Base-by-base conservation (phyloP, 306 rosid species). In the Fragaria iinumae region DNA sequence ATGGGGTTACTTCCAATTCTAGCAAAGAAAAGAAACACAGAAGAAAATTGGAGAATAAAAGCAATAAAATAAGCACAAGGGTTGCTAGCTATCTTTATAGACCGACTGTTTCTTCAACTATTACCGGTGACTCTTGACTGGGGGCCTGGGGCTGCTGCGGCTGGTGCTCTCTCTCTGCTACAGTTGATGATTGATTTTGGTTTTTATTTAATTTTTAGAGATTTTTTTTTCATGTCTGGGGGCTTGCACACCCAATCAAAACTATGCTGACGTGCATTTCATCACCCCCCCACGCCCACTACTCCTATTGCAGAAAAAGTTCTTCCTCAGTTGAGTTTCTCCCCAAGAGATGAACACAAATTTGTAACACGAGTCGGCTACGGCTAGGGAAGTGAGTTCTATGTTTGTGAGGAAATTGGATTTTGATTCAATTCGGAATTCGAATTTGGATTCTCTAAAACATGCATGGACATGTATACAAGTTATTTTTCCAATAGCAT, bases 101-200 rank as follows among this genome's bases (percentile, higher is more conserved):
- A 32, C 69, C 44, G 27, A 18, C 16, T 38, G 13, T 44, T 10
- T 17, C 18, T 11, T 36, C 25, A 62, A 23, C 34, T 57, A 57
- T 27, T 62, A 29, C 45, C 69, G 69, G 69, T 7, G 25, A 18
- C 70, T 36, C 69, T 64, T 64, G 69, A 64, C 69, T 6, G 68
- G 10, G 68, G 68, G 69, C 34, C 69, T 6, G 68, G 10, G 68
- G 68, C 68, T 16, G 36, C 13, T 14, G 11, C 18, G 13, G 38
- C 39, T 0, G 38, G 2, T 14, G 41, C n/a, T 13, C 11, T 4
- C 1, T 38, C 41, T 43, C n/a, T 49, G 20, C 67, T 59, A 29
- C 21, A 32, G 43, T 32, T 34, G 69, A 64, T 64, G 23, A 16
- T 64, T 34, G 44, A 3, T 63, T 64, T 32, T 63, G 0, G 1